These are phyloP conservation scores for Macrocystidia cucumis DNA, from an alignment of 1,284 basidiomycete species.

Conservation along the genomic window DNA sequence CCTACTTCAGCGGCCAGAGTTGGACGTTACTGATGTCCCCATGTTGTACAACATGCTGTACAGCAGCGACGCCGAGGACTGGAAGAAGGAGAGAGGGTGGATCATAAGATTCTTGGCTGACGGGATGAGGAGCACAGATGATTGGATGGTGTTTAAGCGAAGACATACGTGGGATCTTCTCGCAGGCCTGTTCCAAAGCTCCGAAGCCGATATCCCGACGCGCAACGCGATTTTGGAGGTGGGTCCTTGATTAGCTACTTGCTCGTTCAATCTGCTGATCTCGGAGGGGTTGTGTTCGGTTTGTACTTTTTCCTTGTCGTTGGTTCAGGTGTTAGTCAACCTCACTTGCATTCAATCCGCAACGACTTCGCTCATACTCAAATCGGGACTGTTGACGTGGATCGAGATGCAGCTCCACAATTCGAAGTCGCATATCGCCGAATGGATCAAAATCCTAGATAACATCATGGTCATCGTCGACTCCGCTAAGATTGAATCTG, in stretches of 20 bases:
- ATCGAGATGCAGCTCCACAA: constrained; percentile 61
- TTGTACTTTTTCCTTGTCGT: too few species aligned
- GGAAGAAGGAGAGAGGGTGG: constrained; percentile 84
- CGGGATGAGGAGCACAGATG: constrained; percentile 63
- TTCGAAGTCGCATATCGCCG: constrained; percentile 33
- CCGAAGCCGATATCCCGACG: constrained; percentile 43
- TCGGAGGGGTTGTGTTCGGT: constrained; percentile 7
- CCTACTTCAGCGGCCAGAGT: constrained; percentile 73
- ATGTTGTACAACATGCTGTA: constrained; percentile 85
- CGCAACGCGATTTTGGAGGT: constrained; percentile 65
- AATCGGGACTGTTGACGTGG: constrained; percentile 70
- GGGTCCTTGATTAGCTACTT: constrained; percentile 10
- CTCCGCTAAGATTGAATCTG: constrained; percentile 35
- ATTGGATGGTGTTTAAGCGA: constrained; percentile 78
- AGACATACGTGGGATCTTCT: constrained; percentile 86
- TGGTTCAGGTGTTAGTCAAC: constrained; percentile 63
- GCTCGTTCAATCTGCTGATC: neutral
- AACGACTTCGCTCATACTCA: constrained; percentile 58
- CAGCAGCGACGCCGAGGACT: constrained; percentile 66
- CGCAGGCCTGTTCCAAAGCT: constrained; percentile 71
- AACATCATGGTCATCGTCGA: constrained; percentile 53
- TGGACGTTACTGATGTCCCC: constrained; percentile 76
- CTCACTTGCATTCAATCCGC: constrained; percentile 63
- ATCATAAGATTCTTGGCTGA: constrained; percentile 82
- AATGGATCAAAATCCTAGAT: constrained; percentile 66